Evolutionary conservation across 2,329 filamentous ascomycete genomes (phyloP).

Genomic region (Colletotrichum tamarilloi): DNA sequence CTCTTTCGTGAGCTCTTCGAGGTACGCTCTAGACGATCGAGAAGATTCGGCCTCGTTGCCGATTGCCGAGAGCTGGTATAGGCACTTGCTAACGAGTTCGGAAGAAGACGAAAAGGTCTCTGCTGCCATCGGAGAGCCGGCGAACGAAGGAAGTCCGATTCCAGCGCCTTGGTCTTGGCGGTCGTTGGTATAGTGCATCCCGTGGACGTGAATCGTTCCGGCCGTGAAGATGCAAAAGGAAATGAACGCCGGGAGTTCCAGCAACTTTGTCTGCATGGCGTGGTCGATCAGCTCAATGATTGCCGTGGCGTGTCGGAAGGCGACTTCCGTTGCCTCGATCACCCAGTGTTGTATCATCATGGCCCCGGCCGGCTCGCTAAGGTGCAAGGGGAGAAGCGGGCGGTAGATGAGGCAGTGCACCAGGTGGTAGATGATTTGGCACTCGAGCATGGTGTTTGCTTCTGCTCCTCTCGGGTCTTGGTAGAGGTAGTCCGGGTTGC

Average conservation of each 20-base stretch:
- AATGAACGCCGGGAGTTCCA: conserved; percentile 14
- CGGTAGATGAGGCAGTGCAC: conserved; percentile 29
- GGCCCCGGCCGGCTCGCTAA: conserved; percentile 11
- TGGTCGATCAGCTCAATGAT: conserved; percentile 17
- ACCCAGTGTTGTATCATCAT: conserved; percentile 29
- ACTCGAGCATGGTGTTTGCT: background rate
- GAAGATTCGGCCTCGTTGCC: conserved; percentile 8
- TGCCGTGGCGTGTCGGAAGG: conserved; percentile 21
- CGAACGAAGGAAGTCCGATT: conserved; percentile 7
- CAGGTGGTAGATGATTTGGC: conserved; percentile 13
- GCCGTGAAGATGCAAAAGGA: conserved; percentile 28
- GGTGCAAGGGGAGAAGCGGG: conserved; percentile 11
- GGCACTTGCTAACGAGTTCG: conserved; percentile 2
- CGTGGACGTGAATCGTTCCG: conserved; percentile 8
- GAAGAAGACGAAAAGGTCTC: conserved; percentile 8
- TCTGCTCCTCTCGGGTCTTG: background rate
- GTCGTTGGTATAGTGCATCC: conserved; percentile 11
- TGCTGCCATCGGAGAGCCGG: conserved; percentile 17
- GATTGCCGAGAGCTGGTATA: conserved; percentile 13
- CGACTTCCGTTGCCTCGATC: conserved; percentile 10
- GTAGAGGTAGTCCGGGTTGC: background rate
- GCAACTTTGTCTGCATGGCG: background rate
- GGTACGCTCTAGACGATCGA: background rate
- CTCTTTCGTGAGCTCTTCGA: conserved; percentile 18
- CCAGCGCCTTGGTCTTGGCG: background rate